Evolutionary conservation across 2,329 filamentous ascomycete species (phyloP).

Genomic region (Aspergillus spinulosporus): DNA sequence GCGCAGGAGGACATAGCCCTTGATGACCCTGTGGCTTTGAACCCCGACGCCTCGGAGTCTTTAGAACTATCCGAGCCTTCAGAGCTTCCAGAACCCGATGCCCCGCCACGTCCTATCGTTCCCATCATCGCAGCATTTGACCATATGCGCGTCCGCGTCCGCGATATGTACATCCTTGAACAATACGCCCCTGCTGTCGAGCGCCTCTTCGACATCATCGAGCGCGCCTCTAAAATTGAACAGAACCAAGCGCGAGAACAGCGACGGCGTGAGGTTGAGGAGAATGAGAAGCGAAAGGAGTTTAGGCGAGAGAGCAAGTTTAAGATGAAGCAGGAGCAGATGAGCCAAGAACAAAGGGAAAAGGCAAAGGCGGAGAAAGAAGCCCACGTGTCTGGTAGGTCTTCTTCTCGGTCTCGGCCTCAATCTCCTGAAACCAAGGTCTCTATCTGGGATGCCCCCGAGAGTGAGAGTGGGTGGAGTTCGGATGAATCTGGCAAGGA

Average conservation of each 20-base stretch:
- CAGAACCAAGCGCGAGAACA: conserved; percentile 23
- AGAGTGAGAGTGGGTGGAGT: conserved; percentile 40
- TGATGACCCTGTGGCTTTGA: conserved; percentile 4
- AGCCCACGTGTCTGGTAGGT: not conserved
- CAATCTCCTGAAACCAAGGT: not conserved
- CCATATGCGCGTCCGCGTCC: conserved; percentile 62
- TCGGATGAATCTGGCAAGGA: conserved; percentile 25
- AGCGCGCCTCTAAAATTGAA: conserved; percentile 33
- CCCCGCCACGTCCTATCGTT: conserved; percentile 5
- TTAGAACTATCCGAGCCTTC: too few relatives aligned
- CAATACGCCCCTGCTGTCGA: conserved; percentile 58
- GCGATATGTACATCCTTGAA: conserved; percentile 59
- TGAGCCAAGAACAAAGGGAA: conserved; percentile 21
- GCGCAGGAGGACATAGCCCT: conserved; percentile 10
- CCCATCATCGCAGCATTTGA: conserved; percentile 62
- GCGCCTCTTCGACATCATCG: conserved; percentile 49
- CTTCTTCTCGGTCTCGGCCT: not conserved
- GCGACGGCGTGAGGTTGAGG: not conserved
- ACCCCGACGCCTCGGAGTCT: not conserved
- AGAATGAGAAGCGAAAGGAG: not conserved
- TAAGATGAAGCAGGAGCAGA: conserved; percentile 25
- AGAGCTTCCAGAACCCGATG: not conserved
- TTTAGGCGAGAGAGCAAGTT: conserved; percentile 20
- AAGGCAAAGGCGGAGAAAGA: not conserved
- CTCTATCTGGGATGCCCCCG: conserved; percentile 35